Base-by-base conservation (phyloP, 768 basidiomycete genomes). In the Psilocybe tampanensis region DNA sequence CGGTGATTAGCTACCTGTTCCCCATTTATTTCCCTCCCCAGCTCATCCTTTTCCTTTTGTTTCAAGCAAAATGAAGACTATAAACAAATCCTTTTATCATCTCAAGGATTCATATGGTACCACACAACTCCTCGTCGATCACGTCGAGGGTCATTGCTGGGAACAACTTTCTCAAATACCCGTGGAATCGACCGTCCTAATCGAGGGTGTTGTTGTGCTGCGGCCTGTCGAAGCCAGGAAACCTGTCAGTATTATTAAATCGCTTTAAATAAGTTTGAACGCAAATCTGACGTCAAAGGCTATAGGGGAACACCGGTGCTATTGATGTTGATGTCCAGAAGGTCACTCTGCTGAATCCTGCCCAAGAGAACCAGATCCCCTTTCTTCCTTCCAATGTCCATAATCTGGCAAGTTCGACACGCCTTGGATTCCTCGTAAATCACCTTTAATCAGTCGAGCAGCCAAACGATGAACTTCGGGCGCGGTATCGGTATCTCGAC, bases 401-500 rank as follows among this genome's bases (percentile, higher is more conserved):
- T 60, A 86, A 86, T 68, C 68, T 93, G 74, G 95, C 93, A 70
- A 65, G 88, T 73, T 23, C 56, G 60, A 61, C 64, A 60, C 52
- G 51, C 60, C 39, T 58, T 49, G 47, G 55, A 64, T 54, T 33
- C 51, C 45, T 42, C 52, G 21, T 52, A n/a, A 58, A 22, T 22
- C 9, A 29, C 41, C 47, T 43, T 53, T 52, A 54, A 59, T 59
- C 23, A 54, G 42, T 56, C 53, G 49, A 61, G 48, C 64, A 94
- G 93, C 84, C 91, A 55, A 92, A 90, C 65, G 94, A 96, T 68
- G 90, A 95, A 58, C 72, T 95, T 32, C 85, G 95, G 57, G 83
- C 90, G 54, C 86, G 86, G 64, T 90, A 90, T 72, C 90, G 95
- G 53, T 88, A 92, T 78, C 83, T 97, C 42, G 95, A 98, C 77